Base-by-base conservation (phyloP, 352 stramenopile genomes). In the Globisporangium cystogenes region DNA sequence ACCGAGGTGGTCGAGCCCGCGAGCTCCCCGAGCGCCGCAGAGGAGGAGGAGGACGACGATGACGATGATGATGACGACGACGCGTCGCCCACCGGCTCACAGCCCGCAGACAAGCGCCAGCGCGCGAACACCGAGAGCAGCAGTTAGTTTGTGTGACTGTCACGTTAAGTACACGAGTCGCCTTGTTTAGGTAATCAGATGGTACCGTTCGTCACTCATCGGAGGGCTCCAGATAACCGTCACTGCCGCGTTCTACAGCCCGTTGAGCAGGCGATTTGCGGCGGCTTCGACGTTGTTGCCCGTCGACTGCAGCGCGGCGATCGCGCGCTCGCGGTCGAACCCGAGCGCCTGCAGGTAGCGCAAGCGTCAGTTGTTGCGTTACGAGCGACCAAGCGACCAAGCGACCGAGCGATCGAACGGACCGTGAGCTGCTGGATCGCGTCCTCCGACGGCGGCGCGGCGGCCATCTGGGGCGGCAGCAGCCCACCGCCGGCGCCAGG, bases 241-340 rank as follows among this genome's bases (percentile, higher is more conserved):
- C 7, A 29, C 15, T 27, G 1, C 4, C 50, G 27, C 33, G 44
- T 36, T 53, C 63, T 69, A 80, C 36, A 90, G 54, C 44, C 72
- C 80, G 51, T 95, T 95, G 43, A 94, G 51, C 14, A 94, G 57
- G 2, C 81, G 81, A 67, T 94, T 94, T 47, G 84, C 84, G 1
- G 84, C 84, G 8, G 80, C 82, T 64, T 95, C 82, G n/a, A 95
- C 80, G 48, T 95, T 95, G 67, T 93, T 93, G 55, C 87, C 68
- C 11, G 80, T 82, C 12, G 73, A 67, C 53, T 83, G 82, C 53
- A 95, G 68, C 23, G 84, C 84, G 20, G 67, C 68, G n/a, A 91
- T 67, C 21, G 81, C 70, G 29, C 69, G 77, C 45, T 87, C 80
- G 35, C 80, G 75, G 40, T 90, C 77, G 46, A 90, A 90, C 6